Evolutionary conservation across 495 filamentous ascomycete genomes (phyloP), one percentile per base, ranked within the genome.

Genomic region (Chaetomidium leptoderma): DNA sequence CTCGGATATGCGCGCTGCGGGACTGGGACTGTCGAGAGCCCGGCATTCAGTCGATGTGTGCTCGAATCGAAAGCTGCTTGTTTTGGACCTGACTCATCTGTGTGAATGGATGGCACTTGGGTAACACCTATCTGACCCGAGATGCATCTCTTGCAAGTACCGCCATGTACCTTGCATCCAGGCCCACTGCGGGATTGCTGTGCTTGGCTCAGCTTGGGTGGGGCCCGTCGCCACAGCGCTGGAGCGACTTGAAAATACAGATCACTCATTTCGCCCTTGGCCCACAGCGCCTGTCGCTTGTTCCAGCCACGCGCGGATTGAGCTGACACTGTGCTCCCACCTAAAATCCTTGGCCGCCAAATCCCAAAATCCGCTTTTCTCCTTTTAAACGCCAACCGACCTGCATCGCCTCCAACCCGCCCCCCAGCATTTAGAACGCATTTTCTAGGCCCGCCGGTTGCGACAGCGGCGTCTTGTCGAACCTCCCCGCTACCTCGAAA

Each of bases 341-440:
- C 55, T 53, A 47, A 63, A 70, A 66, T 55, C 62, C 52, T 53
- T 39, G 54, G 49, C 66, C 59, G 57, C 65, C 61, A 70, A 63
- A 63, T 49, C 67, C 65, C 57, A 70, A 69, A 66, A 66, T 63
- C 63, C 67, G 61, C 58, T 49, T 62, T 66, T 57, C 60, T 55
- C 46, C 60, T 61, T 66, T 62, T 50, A 60, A 62, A 54, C 30
- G 33, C 56, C 35, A 33, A 26, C 42, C 43, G 16, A 47, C 35
- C 33, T 49, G 44, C 35, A 33, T 49, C 44, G 45, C 45, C 54
- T 8, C 17, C n/a, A 49, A 29, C 19, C 40, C 42, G 49, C 17
- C 39, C 32, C 49, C 33, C 45, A 43, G 33, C 17, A 56, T 40
- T 42, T 42, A 32, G 21, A 36, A 6, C 29, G 40, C 43, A 56